Percentiles rank a stretch among this genome's conserved stretches.
These are phyloP conservation scores for Condylostoma magnum DNA, from an alignment of 169 alveolate genomes.

Conservation along the genomic window DNA sequence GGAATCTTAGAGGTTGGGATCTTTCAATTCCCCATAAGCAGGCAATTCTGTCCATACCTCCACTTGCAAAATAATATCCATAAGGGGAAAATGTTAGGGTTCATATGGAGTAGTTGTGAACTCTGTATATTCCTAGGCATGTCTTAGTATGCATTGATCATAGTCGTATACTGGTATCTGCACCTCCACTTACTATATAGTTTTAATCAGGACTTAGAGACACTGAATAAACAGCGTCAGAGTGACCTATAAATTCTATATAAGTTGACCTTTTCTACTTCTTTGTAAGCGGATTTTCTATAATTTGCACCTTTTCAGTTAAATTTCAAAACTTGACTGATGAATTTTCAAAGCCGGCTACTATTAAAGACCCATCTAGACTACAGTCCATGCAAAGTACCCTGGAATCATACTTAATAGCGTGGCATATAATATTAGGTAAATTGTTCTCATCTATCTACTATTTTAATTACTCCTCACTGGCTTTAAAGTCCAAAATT, in stretches of 20 bases:
- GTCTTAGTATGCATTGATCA: conserved; percentile 54
- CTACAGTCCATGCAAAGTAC: neutral
- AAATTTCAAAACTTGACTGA: conserved; percentile 6
- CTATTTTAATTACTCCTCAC: conserved; percentile 3
- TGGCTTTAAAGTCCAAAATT: neutral
- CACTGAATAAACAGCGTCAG: conserved; percentile 45
- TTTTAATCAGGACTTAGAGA: conserved; percentile 33
- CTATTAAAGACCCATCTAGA: conserved; percentile 17
- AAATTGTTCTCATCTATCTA: neutral
- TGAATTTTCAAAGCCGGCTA: conserved; percentile 27
- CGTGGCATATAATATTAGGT: conserved; percentile 16
- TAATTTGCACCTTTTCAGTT: neutral
- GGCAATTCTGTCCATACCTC: conserved; percentile 68
- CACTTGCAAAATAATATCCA: conserved; percentile 70
- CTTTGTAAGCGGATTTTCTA: conserved; percentile 7
- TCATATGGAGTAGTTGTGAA: conserved; percentile 69
- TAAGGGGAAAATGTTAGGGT: conserved; percentile 68
- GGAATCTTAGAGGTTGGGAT: conserved; percentile 47
- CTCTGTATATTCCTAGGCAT: conserved; percentile 49
- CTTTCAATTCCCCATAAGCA: conserved; percentile 52
- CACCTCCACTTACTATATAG: conserved; percentile 34
- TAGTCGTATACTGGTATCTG: conserved; percentile 42
- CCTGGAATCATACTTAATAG: neutral
- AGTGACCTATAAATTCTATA: conserved; percentile 39
- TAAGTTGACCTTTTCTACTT: conserved; percentile 6